Base-by-base conservation (phyloP, 73 alveolate genomes). In the Blepharisma japonicum region DNA sequence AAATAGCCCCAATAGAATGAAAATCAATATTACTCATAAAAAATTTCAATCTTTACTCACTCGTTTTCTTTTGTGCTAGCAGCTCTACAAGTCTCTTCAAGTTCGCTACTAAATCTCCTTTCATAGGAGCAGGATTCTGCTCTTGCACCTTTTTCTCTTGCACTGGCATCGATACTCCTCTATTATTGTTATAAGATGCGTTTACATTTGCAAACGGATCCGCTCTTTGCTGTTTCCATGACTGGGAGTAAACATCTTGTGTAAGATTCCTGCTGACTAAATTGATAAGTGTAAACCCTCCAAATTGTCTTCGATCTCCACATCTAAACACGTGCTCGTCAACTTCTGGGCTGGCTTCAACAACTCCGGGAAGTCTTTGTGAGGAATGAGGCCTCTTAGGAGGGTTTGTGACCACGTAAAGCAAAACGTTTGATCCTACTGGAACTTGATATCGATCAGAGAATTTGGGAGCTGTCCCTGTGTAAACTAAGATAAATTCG, bases 241-340 rank as follows among this genome's bases (percentile, higher is more conserved):
- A 8, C 14, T 25, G n/a, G 11, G 14, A 8, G 18, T 18, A 18
- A 9, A 25, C 50, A 61, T 61, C 46, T 9, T 14, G 39, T n/a
- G 74, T 39, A 0, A 61, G 47, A 5, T 61, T 18, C 23, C 23
- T 61, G 11, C 47, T 9, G 23, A 61, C 23, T 39, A 61, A 14
- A 61, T 25, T 61, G 23, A 61, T 61, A n/a, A 61, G 14, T 0
- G 18, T 25, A 61, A 14, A 14, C 2, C 47, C 74, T 20, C 74
- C 74, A 61, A 61, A 61, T 2, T 39, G 47, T 61, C 74, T 61
- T 5, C 74, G 38, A 61, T 61, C 74, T 39, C 74, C 74, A 61
- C 47, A n/a, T 25, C 74, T 61, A 61, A 61, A 61, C 2, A 61
- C 47, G 23, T 39, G 14, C 23, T 61, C 74, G 23, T 61, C 74